These are phyloP conservation scores for Sordaria brevicollis DNA, from an alignment of 495 filamentous ascomycete genomes.

Conservation along the genomic window DNA sequence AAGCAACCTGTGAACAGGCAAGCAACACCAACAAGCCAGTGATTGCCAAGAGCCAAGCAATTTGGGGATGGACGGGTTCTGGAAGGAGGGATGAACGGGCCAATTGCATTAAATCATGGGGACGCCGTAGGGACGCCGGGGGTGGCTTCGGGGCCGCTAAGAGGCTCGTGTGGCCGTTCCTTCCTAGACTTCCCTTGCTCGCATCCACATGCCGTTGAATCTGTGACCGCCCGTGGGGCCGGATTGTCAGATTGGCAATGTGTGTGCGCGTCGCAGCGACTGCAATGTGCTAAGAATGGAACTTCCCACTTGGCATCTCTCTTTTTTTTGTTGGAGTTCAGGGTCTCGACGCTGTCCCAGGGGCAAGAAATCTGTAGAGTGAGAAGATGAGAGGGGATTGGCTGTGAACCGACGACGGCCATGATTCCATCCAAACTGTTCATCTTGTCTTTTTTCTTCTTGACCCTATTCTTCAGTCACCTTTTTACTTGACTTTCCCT, in stretches of 20 bases:
- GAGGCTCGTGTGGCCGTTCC: not conserved
- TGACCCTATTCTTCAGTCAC: not conserved
- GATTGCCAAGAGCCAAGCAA: not conserved
- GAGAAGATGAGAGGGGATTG: not conserved
- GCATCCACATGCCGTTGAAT: not conserved
- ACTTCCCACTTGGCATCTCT: not conserved
- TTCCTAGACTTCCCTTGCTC: not conserved
- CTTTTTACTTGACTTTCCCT: not conserved
- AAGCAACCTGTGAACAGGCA: not conserved
- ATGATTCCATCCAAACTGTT: not conserved
- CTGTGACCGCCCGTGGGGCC: not conserved
- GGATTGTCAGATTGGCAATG: not conserved
- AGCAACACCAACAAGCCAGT: not conserved
- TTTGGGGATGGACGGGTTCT: not conserved
- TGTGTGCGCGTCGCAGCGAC: not conserved
- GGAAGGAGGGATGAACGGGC: not conserved
- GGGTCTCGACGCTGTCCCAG: not conserved
- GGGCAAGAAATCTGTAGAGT: too few relatives aligned
- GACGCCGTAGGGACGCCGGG: too few relatives aligned
- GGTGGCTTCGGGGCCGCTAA: not conserved
- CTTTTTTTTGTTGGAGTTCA: not conserved
- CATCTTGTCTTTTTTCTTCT: not conserved
- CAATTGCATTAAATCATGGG: not conserved
- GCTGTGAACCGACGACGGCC: too few relatives aligned
- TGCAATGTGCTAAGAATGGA: not conserved